Evolutionary conservation across 305 asterid genomes (phyloP), one percentile per base, ranked within the genome.

Genomic region (Plantago coronopus): DNA sequence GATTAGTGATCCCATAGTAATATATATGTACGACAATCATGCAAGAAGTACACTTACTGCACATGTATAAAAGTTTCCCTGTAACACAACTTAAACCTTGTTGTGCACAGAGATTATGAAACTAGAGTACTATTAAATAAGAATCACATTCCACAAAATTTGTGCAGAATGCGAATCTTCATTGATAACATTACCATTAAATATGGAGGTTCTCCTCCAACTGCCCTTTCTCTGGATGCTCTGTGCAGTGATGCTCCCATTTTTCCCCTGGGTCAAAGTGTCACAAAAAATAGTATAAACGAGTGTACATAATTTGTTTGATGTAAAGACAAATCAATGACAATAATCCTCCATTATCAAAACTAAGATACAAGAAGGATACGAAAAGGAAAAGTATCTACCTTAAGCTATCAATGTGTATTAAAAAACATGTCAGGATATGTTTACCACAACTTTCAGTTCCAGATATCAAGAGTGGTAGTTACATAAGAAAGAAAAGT

Each of bases 191-290:
- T 46, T 72, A 89, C 97, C 87, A 5, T 76, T 27, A 89, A 69
- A 53, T 82, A 89, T 43, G 97, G 94, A 73, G 97, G 94, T 65
- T 81, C 63, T 8, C 88, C 79, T 65, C 89, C 94, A 48, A 83
- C 57, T 31, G 88, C 94, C 56, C 63, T 50, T 25, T 54, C 78
- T 71, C 83, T 75, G 13, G 59, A 59, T 47, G 72, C 29, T 43
- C 95, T 72, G 63, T 89, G 86, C 57, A 77, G 48, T 27, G 95
- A 89, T 6, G 95, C 85, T 51, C 95, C 97, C 76, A 86, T 81
- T 71, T 81, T 86, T 11, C 95, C 95, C 97, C 94, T 89, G 63
- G 44, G 60, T 66, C 37, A 66, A 54, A 31, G 38, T 48, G 31
- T 25, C 62, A 64, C 43, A 38, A 17, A 27, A 37, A 48, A 12